These are phyloP conservation scores for Candida sp. DNA, from an alignment of 1,139 yeast species.

Conservation along the genomic window DNA sequence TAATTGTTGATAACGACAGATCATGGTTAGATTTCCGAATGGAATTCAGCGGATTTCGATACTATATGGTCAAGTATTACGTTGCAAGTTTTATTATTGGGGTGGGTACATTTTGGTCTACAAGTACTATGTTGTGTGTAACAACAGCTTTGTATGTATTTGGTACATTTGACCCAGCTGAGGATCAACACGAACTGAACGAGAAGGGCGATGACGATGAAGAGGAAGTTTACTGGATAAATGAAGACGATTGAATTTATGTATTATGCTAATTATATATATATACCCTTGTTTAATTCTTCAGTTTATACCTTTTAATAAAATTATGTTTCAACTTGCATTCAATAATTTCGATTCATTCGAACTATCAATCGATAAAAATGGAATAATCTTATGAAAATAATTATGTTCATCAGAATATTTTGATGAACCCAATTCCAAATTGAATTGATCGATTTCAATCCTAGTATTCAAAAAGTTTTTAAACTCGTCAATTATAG, in stretches of 20 bases:
- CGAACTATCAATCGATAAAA: constrained; percentile 36
- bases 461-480: constrained; percentile 41
- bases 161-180: background rate
- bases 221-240: background rate
- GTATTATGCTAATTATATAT: background rate
- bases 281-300: background rate
- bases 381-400: constrained; percentile 38
- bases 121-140: constrained; percentile 28
- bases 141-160: constrained; percentile 20
- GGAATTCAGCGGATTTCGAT: constrained; percentile 57
- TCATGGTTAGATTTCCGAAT: constrained; percentile 17
- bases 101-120: constrained; percentile 44
- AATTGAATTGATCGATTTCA: constrained; percentile 32
- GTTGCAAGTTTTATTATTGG: constrained; percentile 48
- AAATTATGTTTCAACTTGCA: constrained; percentile 19
- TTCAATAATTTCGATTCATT: constrained; percentile 37
- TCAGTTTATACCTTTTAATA: background rate
- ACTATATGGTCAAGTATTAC: constrained; percentile 51
- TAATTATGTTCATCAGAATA: constrained; percentile 29
- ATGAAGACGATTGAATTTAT: background rate
- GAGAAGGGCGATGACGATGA: background rate
- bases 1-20: constrained; percentile 8
- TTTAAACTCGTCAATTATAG: constrained; percentile 56
- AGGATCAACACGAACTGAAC: background rate
- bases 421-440: constrained; percentile 9